A percentile compares a stretch with the other conserved stretches of the same genome.
Conservation (phyloP, 2,329 filamentous ascomycete species). For the Monosporascus sp. region DNA sequence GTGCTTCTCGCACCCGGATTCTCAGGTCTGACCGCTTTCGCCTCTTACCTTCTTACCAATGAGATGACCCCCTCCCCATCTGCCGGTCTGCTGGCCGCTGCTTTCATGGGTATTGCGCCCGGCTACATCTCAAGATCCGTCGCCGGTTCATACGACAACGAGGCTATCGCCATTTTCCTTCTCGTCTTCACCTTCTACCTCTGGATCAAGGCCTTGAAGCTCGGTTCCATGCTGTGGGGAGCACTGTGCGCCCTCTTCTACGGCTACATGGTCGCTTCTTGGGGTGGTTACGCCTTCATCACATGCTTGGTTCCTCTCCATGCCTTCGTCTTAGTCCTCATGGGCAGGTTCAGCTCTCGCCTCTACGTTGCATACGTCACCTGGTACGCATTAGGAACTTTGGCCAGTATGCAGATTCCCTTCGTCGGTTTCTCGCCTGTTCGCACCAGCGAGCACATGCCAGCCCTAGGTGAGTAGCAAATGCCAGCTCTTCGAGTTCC, state of each 20-base stretch:
- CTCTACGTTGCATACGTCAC: conserved; percentile 96
- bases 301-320: conserved; percentile 95
- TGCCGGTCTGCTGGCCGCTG: conserved; percentile 87
- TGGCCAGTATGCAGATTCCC: conserved; percentile 98
- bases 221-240: conserved; percentile 95
- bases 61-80: conserved; percentile 97
- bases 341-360: conserved; percentile 92
- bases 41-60: conserved; percentile 89
- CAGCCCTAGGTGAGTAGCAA: conserved; percentile 68
- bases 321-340: conserved; percentile 87
- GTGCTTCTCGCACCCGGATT: conserved; percentile 92
- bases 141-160: conserved; percentile 97
- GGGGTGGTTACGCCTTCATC: conserved; percentile 99
- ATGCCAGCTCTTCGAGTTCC: background rate
- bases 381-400: conserved; percentile 92
- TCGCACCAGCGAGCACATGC: conserved; percentile 97
- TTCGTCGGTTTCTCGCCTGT: conserved; percentile 97
- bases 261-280: conserved; percentile 99
- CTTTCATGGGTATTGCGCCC: conserved; percentile 95
- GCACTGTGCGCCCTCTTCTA: conserved; percentile 93
- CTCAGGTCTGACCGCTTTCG: conserved; percentile 89
- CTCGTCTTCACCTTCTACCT: conserved; percentile 98
- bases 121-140: conserved; percentile 98
- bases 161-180: conserved; percentile 98
- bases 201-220: conserved; percentile 98